A percentile compares a stretch with the other conserved stretches of the same genome.
Conservation (phyloP, 2,329 filamentous ascomycete genomes). For the Falciphora oryzae region DNA sequence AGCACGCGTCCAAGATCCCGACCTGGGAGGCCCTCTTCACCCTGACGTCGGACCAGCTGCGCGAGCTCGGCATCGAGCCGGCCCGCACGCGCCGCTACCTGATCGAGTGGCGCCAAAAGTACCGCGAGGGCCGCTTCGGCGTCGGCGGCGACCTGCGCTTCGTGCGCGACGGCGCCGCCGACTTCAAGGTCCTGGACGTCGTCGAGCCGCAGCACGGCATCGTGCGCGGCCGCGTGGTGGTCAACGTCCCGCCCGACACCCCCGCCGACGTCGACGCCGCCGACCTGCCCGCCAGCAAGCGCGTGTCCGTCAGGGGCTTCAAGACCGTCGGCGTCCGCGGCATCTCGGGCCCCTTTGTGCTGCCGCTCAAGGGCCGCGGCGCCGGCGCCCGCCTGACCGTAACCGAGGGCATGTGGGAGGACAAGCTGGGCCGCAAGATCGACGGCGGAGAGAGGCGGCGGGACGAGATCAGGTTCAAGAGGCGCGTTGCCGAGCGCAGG, state of each 20-base stretch:
- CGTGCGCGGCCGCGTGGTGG: conserved; percentile 37
- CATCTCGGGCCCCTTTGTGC: conserved; percentile 70
- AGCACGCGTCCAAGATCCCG: conserved; percentile 80
- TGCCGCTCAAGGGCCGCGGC: conserved; percentile 56
- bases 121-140: conserved; percentile 70
- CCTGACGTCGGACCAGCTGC: conserved; percentile 69
- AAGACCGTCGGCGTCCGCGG: conserved; percentile 61
- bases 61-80: conserved; percentile 80
- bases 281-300: conserved; percentile 36
- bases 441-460: conserved; percentile 91
- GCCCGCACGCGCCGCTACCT: conserved; percentile 78
- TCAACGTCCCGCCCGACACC: conserved; percentile 46
- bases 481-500: conserved; percentile 70
- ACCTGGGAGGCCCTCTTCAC: conserved; percentile 89
- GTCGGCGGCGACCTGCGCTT: conserved; percentile 75
- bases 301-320: conserved; percentile 49
- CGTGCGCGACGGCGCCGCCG: conserved; percentile 52
- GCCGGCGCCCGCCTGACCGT: conserved; percentile 61
- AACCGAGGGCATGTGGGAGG: conserved; percentile 90
- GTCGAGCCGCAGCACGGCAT: conserved; percentile 17
- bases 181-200: conserved; percentile 43
- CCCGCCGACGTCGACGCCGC: conserved; percentile 27
- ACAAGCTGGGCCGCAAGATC: conserved; percentile 80
- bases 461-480: conserved; percentile 83
- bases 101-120: conserved; percentile 80